Evolutionary conservation across 1,139 yeast genomes (phyloP), one percentile per base, ranked within the genome.

Genomic region (Spathaspora jeffriesii): DNA sequence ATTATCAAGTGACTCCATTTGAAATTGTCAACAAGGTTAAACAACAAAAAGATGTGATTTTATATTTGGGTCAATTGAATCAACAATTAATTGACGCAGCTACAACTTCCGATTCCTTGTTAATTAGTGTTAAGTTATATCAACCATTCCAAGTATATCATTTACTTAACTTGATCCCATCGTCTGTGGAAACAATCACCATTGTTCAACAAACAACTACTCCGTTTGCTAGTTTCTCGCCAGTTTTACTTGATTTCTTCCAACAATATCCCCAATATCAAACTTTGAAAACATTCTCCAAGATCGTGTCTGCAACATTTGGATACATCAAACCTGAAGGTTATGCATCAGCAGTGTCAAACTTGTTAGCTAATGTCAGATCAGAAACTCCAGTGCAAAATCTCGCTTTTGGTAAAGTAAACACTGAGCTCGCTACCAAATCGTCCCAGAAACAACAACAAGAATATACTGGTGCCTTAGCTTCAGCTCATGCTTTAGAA

Each of bases 161-260:
- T 17, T 71, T 90, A 40, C 69, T 85, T 44, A 60, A 71, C 3
- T 60, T 69, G 2, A 61, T 89, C 36, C 93, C 96, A 25, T 54
- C 76, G 1, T 63, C 82, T 1, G 79, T 85, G 32, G 74, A 74
- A 46, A 74, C 80, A 23, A 69, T 92, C 47, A 84, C 85, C 1
- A 70, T 90, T 41, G 75, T 88, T 17, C 90, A 80, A 67, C 96
- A 79, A 70, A 69, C 74, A 40, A 68, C 67, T 47, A 73, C 61
- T 43, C 65, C 83, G 13, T 71, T 79, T n/a, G 61, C 73, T 27
- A 51, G 63, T 13, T 87, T 65, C 79, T 93, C 69, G 44, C 78
- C 84, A 10, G 71, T 89, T 42, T 76, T 88, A 55, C 79, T 91
- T 56, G 97, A 91, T 62, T 81, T 90, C 57, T 82, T 91, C 64